Conservation (phyloP, 352 stramenopile genomes). For the Pythium monospermum region DNA sequence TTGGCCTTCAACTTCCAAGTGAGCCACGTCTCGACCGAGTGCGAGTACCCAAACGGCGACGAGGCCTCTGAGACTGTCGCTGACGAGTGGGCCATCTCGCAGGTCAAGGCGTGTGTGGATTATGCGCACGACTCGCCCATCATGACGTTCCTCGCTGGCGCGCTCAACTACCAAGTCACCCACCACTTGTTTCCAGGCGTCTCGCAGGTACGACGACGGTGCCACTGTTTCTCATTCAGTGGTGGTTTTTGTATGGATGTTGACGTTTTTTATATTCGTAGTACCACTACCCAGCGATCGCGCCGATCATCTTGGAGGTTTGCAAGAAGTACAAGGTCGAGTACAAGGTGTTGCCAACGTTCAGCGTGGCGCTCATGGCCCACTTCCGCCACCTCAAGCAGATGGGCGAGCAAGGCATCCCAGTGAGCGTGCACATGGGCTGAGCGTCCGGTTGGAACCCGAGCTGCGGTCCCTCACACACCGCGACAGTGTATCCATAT, state of each 20-base stretch:
- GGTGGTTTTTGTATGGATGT: neutral
- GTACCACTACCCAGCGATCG: constrained; percentile 91
- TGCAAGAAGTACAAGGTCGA: constrained; percentile 92
- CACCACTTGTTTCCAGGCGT: constrained; percentile 90
- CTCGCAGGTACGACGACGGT: constrained; percentile 75
- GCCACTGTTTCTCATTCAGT: no score
- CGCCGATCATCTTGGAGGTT: constrained; percentile 90
- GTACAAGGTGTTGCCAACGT: constrained; percentile 88
- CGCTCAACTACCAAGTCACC: constrained; percentile 97
- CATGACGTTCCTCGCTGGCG: constrained; percentile 92
- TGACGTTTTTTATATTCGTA: constrained; percentile 19
- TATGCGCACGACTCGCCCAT: constrained; percentile 82
- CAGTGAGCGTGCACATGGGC: constrained; percentile 81
- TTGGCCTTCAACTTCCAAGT: constrained; percentile 94
- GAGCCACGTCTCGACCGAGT: constrained; percentile 87
- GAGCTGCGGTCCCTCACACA: neutral
- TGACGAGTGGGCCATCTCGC: constrained; percentile 91
- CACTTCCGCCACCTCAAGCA: constrained; percentile 89
- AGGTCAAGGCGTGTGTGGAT: constrained; percentile 94
- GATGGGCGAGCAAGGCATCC: constrained; percentile 82
- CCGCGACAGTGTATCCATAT: neutral
- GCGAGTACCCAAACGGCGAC: constrained; percentile 80
- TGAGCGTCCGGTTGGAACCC: no score
- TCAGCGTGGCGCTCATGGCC: constrained; percentile 65
- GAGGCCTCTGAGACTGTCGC: constrained; percentile 54